These are phyloP conservation scores for Dactylonectria estremocensis DNA, from an alignment of 2,329 filamentous ascomycete genomes.

Conservation along the genomic window DNA sequence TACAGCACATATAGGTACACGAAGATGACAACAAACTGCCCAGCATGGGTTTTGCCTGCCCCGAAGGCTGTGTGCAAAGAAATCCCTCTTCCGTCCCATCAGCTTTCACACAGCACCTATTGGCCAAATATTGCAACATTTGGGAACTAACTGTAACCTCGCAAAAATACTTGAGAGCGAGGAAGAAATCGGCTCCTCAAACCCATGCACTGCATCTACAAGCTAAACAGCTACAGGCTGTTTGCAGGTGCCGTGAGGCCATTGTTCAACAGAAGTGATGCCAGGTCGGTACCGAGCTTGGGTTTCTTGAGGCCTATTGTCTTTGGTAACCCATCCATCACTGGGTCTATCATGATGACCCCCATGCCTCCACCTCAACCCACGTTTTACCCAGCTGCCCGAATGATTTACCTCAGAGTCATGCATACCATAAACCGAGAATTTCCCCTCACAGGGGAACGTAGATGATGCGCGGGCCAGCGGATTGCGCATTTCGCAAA, in stretches of 20 bases:
- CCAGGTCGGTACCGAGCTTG: constrained; percentile 16
- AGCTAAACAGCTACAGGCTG: background rate
- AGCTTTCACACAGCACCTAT: no score
- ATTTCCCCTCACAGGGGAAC: constrained; percentile 26
- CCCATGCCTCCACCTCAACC: constrained; percentile 45
- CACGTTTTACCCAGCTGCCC: constrained; percentile 38
- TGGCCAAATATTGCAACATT: background rate
- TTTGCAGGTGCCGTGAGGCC: constrained; percentile 1
- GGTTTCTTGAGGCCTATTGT: constrained; percentile 26
- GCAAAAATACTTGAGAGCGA: background rate
- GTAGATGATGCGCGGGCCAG: constrained; percentile 21
- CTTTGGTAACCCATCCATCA: constrained; percentile 19
- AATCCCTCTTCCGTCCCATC: background rate
- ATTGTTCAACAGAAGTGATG: background rate
- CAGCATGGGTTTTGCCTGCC: background rate
- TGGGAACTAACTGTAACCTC: background rate
- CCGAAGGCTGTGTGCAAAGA: background rate
- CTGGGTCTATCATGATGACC: constrained; percentile 34
- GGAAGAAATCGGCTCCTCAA: background rate
- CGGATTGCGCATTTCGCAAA: background rate
- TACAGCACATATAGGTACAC: background rate
- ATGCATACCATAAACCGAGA: constrained; percentile 36
- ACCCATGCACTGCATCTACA: background rate
- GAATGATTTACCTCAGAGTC: constrained; percentile 36
- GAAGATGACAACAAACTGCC: background rate